phyloP scores from a whole-genome alignment of 1,284 basidiomycete genomes.

The Microstroma glucosiphilum region DNA sequence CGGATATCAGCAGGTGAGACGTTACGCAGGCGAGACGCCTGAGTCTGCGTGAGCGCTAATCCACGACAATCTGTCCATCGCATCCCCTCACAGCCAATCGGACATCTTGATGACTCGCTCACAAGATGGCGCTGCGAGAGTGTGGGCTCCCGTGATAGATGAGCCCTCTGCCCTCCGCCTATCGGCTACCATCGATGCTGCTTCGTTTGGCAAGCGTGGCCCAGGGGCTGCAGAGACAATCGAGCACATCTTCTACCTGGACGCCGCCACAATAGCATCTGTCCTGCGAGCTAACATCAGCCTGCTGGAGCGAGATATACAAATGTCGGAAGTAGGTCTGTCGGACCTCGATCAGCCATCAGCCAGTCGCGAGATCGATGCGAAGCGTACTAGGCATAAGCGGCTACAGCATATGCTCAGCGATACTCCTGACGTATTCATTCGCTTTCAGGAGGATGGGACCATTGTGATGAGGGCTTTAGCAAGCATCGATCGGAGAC shows the following conservation, averaged over 20 bases:
- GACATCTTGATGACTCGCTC: conserved; percentile 28
- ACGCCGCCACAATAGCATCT: conserved; percentile 17
- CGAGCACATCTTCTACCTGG: conserved; percentile 21
- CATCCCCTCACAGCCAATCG: conserved; percentile 19
- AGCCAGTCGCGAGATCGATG: conserved; percentile 15
- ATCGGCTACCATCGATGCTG: conserved; percentile 22
- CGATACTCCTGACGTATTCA: conserved; percentile 36
- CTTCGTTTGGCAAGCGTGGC: neutral
- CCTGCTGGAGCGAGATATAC: conserved; percentile 28
- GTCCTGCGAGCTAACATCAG: conserved; percentile 25
- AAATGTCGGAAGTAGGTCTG: conserved; percentile 27
- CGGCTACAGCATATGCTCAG: conserved; percentile 30
- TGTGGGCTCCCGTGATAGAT: conserved; percentile 40
- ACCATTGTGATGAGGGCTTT: conserved; percentile 26
- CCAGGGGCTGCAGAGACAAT: neutral
- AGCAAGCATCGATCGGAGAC: conserved; percentile 33
- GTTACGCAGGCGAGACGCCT: conserved; percentile 25
- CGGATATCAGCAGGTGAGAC: conserved; percentile 3
- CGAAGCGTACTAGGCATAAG: conserved; percentile 22
- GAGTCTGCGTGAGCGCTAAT: too few species aligned
- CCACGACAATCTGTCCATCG: neutral
- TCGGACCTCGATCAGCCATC: conserved; percentile 8
- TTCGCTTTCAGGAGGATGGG: conserved; percentile 19
- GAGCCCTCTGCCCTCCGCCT: conserved; percentile 32
- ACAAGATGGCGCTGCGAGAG: conserved; percentile 25